Conservation (phyloP, 2,329 filamentous ascomycete species). For the Bipolaris bicolor region DNA sequence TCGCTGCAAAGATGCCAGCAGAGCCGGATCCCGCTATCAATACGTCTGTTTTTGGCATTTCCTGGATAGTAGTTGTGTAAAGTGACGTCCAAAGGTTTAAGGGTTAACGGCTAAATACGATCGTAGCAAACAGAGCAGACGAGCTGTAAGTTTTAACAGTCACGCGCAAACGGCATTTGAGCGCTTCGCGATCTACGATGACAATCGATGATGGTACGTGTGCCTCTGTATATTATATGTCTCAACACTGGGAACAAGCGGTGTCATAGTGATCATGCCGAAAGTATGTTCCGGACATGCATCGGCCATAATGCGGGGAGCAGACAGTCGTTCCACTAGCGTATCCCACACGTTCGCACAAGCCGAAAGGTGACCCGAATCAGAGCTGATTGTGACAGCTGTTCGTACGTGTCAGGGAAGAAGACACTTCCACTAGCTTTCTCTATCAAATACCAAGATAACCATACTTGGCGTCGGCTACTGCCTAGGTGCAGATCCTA, state of each 20-base stretch:
- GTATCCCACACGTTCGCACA: background rate
- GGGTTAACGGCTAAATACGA: no score
- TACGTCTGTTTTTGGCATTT: constrained; percentile 55
- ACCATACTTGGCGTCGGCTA: background rate
- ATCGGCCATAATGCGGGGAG: constrained; percentile 20
- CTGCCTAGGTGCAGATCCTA: background rate
- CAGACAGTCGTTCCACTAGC: constrained; percentile 9
- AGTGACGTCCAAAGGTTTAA: no score
- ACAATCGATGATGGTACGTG: background rate
- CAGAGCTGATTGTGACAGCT: background rate
- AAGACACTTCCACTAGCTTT: background rate
- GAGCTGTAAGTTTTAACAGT: background rate
- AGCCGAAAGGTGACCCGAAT: constrained; percentile 5
- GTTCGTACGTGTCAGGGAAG: background rate
- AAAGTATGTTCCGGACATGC: constrained; percentile 16
- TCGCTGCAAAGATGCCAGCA: constrained; percentile 65
- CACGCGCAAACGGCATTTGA: background rate
- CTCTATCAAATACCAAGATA: background rate
- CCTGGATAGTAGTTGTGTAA: background rate
- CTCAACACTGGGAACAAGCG: background rate
- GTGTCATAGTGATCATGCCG: constrained; percentile 2
- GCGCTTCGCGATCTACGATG: background rate
- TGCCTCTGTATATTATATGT: background rate
- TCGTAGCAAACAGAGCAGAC: background rate
- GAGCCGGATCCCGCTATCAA: constrained; percentile 67